Percentiles rank a stretch among this genome's conserved stretches.
Evolutionary conservation across 2,329 filamentous ascomycete species (phyloP).

Genomic region (Colletotrichum horii): DNA sequence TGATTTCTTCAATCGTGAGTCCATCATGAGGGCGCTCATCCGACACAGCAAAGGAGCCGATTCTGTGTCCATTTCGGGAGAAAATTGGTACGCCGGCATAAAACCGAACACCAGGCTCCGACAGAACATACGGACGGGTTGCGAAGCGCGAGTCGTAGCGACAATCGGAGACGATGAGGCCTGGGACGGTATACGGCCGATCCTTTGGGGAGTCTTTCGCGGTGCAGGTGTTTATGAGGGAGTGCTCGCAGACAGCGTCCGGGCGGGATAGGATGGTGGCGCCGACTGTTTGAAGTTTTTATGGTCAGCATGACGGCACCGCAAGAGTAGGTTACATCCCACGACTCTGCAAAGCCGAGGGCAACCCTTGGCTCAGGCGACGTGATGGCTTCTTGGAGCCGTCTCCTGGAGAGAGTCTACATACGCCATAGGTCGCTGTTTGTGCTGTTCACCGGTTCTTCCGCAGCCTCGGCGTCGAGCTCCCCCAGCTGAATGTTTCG

Average conservation of each 20-base stretch:
- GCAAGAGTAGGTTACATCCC: background rate
- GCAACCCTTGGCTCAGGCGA: background rate
- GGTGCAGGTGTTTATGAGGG: slow-evolving; percentile 26
- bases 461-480: slow-evolving; percentile 21
- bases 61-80: slow-evolving; percentile 56
- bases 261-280: slow-evolving; percentile 31
- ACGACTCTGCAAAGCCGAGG: background rate
- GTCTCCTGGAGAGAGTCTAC: slow-evolving; percentile 20
- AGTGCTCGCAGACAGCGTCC: slow-evolving; percentile 38
- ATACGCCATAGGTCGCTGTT: slow-evolving; percentile 38
- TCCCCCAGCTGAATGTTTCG: slow-evolving; percentile 44
- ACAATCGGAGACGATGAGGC: slow-evolving; percentile 34
- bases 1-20: slow-evolving; percentile 50
- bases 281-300: background rate
- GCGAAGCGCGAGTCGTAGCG: slow-evolving; percentile 36
- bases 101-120: slow-evolving; percentile 37
- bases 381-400: background rate
- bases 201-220: slow-evolving; percentile 26
- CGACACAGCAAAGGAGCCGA: slow-evolving; percentile 65
- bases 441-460: background rate
- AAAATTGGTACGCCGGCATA: slow-evolving; percentile 61
- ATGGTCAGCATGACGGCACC: slow-evolving; percentile 4
- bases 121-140: slow-evolving; percentile 34
- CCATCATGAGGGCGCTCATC: slow-evolving; percentile 61
- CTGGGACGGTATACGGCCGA: slow-evolving; percentile 30